A percentile compares a stretch with the other conserved stretches of the same genome.
Evolutionary conservation across 257 asterid genomes (phyloP).

Genomic region (Prunella vulgaris): DNA sequence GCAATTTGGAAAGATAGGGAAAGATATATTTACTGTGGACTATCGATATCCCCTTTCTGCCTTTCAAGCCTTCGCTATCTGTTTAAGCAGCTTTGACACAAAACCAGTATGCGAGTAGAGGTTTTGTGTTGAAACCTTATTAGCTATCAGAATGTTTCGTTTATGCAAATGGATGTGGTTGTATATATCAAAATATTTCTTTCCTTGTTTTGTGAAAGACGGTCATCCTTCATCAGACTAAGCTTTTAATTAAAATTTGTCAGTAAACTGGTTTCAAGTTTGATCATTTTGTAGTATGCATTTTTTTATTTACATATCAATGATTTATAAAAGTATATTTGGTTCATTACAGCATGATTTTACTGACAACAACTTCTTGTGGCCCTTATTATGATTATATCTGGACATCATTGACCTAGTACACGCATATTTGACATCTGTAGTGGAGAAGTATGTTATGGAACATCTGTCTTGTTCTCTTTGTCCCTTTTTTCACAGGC

Average conservation of each 20-base stretch:
- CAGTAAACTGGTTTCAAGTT: slow-evolving; percentile 7
- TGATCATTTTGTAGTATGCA: slow-evolving; percentile 12
- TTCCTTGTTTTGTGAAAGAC: slow-evolving; percentile 2
- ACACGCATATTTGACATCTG: not conserved
- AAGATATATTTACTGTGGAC: slow-evolving; percentile 74
- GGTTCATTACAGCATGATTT: too few relatives aligned
- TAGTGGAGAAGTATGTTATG: not conserved
- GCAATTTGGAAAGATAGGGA: slow-evolving; percentile 68
- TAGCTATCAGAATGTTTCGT: not conserved
- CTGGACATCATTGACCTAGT: slow-evolving; percentile 14
- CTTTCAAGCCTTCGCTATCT: slow-evolving; percentile 67
- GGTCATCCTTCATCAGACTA: slow-evolving; percentile 21
- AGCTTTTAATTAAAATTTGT: slow-evolving; percentile 14
- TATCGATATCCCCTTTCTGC: slow-evolving; percentile 64
- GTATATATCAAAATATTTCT: not conserved
- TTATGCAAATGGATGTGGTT: slow-evolving; percentile 6
- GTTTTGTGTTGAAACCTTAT: not conserved
- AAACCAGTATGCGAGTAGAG: slow-evolving; percentile 62
- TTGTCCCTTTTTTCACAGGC: slow-evolving; percentile 32
- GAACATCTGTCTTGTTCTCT: slow-evolving; percentile 25
- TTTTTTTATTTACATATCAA: not conserved
- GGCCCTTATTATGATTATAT: slow-evolving; percentile 10
- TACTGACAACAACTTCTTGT: too few relatives aligned
- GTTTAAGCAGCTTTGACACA: slow-evolving; percentile 69
- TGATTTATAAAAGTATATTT: not conserved